A percentile compares a stretch with the other conserved stretches of the same genome.
Evolutionary conservation across 139 green algal genomes (phyloP).

Genomic region (Trebouxia sp.): DNA sequence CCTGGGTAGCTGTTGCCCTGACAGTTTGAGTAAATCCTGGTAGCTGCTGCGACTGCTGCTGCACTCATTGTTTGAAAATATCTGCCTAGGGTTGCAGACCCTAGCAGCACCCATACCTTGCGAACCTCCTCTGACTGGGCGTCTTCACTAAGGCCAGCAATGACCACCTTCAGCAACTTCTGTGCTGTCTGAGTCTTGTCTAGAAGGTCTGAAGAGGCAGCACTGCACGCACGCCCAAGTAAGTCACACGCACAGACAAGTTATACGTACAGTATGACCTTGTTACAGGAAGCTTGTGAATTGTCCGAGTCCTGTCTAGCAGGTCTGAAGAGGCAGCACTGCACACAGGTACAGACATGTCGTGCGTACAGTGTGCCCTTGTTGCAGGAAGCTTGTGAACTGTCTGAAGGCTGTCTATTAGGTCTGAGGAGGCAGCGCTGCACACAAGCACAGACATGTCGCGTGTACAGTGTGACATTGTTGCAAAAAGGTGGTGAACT

Average conservation of each 20-base stretch:
- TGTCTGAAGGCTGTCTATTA: not conserved
- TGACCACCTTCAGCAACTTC: conserved; percentile 22
- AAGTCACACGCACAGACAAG: not conserved
- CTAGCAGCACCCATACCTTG: not conserved
- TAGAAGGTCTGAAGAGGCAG: not conserved
- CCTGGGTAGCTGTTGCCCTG: too few relatives aligned
- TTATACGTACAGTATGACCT: not conserved
- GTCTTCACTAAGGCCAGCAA: conserved; percentile 6
- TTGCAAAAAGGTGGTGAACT: too few relatives aligned
- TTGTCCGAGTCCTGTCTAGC: too few relatives aligned
- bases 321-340: too few relatives aligned
- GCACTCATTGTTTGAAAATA: not conserved
- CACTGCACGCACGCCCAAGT: too few relatives aligned
- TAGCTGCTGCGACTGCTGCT: too few relatives aligned
- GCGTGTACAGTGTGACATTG: too few relatives aligned
- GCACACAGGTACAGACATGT: not conserved
- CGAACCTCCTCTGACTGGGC: conserved; percentile 10
- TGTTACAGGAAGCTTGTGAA: too few relatives aligned
- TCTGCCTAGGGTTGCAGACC: not conserved
- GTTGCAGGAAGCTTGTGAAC: conserved; percentile 17
- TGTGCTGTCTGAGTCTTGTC: conserved; percentile 18
- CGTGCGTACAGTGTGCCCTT: not conserved
- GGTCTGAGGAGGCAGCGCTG: conserved; percentile 1
- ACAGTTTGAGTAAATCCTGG: not conserved
- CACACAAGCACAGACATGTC: too few relatives aligned